A percentile compares a stretch with the other conserved stretches of the same genome.
These are phyloP conservation scores for Entrophospora sp. DNA, from an alignment of 192 early-diverging fungal genomes.

Conservation along the genomic window DNA sequence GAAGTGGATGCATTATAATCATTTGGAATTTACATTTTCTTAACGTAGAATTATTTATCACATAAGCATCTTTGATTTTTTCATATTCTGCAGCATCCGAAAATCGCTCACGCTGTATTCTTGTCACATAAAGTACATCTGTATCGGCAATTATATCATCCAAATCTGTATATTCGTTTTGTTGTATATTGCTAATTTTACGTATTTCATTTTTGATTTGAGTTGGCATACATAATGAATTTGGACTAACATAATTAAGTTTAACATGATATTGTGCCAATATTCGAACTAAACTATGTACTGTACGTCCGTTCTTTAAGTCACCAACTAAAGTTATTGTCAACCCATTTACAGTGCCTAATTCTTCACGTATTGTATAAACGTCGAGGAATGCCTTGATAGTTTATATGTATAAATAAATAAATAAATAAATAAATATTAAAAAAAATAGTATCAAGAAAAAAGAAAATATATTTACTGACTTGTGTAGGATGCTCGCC, in stretches of 20 bases:
- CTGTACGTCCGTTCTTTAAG: constrained; percentile 95
- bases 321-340: constrained; percentile 95
- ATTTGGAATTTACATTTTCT: constrained; percentile 86
- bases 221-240: constrained; percentile 75
- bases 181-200: constrained; percentile 65
- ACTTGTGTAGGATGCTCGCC: constrained; percentile 96
- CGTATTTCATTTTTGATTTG: constrained; percentile 66
- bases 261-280: constrained; percentile 88
- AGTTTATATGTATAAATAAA: no score
- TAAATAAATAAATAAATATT: not conserved
- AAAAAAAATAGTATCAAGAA: not conserved
- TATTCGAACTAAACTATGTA: constrained; percentile 88
- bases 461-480: not conserved
- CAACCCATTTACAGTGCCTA: constrained; percentile 92
- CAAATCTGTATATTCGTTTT: constrained; percentile 63
- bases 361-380: constrained; percentile 72
- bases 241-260: constrained; percentile 85
- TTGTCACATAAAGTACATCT: constrained; percentile 95
- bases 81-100: constrained; percentile 68
- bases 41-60: constrained; percentile 83
- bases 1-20: constrained; percentile 98
- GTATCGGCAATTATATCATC: constrained; percentile 75
- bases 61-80: constrained; percentile 59
- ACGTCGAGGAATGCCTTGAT: constrained; percentile 80
- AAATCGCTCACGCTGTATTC: constrained; percentile 96